These are phyloP conservation scores for Benincasa hispida DNA, from an alignment of 306 rosid genomes.

Conservation along the genomic window DNA sequence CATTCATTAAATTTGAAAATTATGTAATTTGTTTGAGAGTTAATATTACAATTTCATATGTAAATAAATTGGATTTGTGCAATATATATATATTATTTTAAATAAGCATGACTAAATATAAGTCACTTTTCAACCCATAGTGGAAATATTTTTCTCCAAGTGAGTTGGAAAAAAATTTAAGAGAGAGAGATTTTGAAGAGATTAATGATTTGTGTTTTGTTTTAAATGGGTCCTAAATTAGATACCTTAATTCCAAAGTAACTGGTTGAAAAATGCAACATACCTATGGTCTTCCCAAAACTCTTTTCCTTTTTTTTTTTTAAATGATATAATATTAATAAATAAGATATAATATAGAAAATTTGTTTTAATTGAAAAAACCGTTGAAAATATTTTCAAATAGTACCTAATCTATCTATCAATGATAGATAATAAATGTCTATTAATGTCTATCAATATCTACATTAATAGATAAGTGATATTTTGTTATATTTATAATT, in stretches of 20 bases:
- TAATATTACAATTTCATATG: neutral
- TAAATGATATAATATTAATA: too few relatives aligned
- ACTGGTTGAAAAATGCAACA: neutral
- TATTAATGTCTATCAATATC: too few relatives aligned
- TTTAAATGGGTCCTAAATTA: neutral
- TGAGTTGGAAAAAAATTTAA: neutral
- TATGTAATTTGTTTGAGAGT: neutral
- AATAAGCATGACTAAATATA: neutral
- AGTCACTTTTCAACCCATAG: neutral
- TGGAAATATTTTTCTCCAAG: neutral
- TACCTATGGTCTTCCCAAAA: neutral
- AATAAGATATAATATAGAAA: too few relatives aligned
- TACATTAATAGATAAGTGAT: too few relatives aligned
- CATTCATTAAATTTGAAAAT: too few relatives aligned
- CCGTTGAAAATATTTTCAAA: too few relatives aligned
- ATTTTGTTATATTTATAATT: too few relatives aligned
- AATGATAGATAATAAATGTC: too few relatives aligned
- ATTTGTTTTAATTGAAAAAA: too few relatives aligned
- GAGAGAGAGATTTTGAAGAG: neutral
- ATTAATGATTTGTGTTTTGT: neutral
- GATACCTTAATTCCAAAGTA: constrained; percentile 7
- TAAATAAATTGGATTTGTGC: neutral
- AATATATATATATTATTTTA: neutral
- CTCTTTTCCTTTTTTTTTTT: neutral
- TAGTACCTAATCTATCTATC: too few relatives aligned